Evolutionary conservation across 2,329 filamentous ascomycete species (phyloP).

Genomic region (Trichoderma gracile): DNA sequence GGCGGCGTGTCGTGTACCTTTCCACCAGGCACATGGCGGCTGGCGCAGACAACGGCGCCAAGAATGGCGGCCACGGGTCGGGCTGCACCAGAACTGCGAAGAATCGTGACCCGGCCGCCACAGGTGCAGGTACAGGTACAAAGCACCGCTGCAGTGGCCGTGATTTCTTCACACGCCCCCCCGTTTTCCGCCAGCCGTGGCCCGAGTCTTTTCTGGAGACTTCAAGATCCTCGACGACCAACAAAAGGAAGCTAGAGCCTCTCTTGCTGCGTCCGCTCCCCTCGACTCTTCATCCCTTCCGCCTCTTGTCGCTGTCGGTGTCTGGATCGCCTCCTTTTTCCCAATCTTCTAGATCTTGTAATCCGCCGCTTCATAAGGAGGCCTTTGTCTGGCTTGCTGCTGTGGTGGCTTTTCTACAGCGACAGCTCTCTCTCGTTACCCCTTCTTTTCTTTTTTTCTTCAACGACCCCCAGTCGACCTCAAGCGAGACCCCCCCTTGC

Average conservation of each 20-base stretch:
- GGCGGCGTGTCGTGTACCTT: neutral
- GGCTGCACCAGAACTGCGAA: conserved; percentile 20
- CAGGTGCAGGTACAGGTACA: neutral
- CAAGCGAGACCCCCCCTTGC: neutral
- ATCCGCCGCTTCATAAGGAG: neutral
- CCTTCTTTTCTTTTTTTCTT: neutral
- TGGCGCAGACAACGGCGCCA: neutral
- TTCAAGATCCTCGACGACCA: neutral
- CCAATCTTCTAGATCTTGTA: neutral
- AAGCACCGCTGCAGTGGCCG: too few species aligned
- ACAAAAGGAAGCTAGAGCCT: conserved; percentile 23
- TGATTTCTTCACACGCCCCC: neutral
- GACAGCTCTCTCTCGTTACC: neutral
- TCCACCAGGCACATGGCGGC: neutral
- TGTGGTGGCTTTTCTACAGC: neutral
- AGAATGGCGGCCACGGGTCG: conserved; percentile 15
- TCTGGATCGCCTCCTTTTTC: neutral
- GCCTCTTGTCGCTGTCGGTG: neutral
- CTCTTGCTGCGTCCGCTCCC: neutral
- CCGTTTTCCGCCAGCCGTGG: neutral
- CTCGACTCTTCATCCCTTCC: neutral
- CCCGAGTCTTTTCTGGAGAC: neutral
- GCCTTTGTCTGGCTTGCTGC: neutral
- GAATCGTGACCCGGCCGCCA: neutral
- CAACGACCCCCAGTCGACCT: too few species aligned